These are phyloP conservation scores for Ilex aquifolium DNA, from an alignment of 257 asterid genomes.

Conservation along the genomic window DNA sequence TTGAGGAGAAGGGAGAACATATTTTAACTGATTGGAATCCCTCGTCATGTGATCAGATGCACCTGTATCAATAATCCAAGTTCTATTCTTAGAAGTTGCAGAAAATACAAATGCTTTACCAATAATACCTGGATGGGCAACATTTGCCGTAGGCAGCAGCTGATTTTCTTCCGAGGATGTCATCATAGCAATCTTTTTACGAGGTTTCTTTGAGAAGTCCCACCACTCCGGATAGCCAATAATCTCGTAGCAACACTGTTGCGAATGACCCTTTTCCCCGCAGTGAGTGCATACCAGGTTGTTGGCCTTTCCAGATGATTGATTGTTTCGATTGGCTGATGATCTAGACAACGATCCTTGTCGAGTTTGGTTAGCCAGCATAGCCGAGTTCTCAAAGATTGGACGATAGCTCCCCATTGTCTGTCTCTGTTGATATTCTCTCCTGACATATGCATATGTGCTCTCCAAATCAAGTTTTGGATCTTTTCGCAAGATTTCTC, in stretches of 20 bases:
- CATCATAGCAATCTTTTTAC: background rate
- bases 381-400: background rate
- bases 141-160: background rate
- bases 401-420: no score
- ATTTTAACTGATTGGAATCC: no score
- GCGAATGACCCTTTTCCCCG: no score
- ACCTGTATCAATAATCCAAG: no score
- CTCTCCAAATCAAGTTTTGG: background rate
- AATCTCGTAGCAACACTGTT: no score
- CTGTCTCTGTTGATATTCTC: no score
- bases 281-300: no score
- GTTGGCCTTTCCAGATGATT: background rate
- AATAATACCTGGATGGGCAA: background rate
- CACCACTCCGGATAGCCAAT: background rate
- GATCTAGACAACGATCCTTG: no score
- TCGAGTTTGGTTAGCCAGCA: no score
- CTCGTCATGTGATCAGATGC: no score
- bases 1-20: no score
- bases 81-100: background rate
- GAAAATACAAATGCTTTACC: background rate
- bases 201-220: background rate
- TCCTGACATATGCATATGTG: slow-evolving; percentile 4
- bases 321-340: no score
- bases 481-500: background rate
- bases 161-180: background rate